Evolutionary conservation across 2,329 filamentous ascomycete species (phyloP).

Genomic region (Aspergillus neoniger): DNA sequence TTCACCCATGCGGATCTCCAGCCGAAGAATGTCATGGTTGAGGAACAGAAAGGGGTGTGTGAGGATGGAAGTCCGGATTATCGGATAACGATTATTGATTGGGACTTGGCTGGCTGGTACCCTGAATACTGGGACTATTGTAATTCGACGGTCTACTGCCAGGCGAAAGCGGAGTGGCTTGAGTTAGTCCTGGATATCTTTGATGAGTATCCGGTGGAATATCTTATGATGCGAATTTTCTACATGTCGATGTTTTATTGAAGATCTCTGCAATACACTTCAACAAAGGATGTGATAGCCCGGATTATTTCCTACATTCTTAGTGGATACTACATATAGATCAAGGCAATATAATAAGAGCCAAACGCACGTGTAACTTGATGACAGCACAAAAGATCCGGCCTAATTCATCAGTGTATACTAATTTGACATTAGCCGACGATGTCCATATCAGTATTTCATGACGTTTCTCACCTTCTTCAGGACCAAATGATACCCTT

Average conservation of each 20-base stretch:
- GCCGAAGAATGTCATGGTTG: slow-evolving; percentile 21
- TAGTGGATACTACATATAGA: no score
- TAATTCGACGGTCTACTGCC: slow-evolving; percentile 18
- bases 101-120: slow-evolving; percentile 22
- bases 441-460: no score
- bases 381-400: no score
- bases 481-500: no score
- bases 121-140: slow-evolving; percentile 24
- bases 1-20: slow-evolving; percentile 22
- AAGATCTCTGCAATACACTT: not conserved
- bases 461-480: no score
- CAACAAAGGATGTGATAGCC: no score
- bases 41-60: slow-evolving; percentile 7
- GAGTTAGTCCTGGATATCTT: slow-evolving; percentile 18
- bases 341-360: no score
- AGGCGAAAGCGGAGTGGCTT: slow-evolving; percentile 19
- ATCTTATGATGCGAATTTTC: slow-evolving; percentile 15
- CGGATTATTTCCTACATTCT: no score
- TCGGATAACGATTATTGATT: slow-evolving; percentile 16
- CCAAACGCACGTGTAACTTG: no score
- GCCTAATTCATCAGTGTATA: no score
- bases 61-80: slow-evolving; percentile 9
- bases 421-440: no score
- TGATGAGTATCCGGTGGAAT: slow-evolving; percentile 17
- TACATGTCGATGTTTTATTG: slow-evolving; percentile 14